A percentile compares a stretch with the other conserved stretches of the same genome.
Conservation (phyloP, 164 flowering plant genomes). For the Pachysandra terminalis region DNA sequence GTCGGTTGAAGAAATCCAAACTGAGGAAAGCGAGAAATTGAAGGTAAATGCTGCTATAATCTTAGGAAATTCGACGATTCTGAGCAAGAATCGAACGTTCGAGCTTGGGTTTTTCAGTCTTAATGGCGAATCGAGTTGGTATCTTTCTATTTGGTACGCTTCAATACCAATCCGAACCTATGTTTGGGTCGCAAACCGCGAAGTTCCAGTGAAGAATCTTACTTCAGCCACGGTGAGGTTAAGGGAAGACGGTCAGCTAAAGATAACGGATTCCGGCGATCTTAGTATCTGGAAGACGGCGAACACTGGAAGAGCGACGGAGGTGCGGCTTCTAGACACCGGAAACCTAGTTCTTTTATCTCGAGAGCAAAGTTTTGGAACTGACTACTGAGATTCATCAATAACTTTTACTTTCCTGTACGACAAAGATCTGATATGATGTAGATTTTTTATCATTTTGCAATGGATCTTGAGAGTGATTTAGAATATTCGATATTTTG, state of each 20-base stretch:
- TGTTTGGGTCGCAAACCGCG: slow-evolving; percentile 88
- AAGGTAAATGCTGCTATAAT: slow-evolving; percentile 21
- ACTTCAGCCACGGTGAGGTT: slow-evolving; percentile 28
- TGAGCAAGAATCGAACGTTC: slow-evolving; percentile 48
- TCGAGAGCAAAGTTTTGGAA: slow-evolving; percentile 44
- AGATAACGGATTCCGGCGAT: slow-evolving; percentile 30
- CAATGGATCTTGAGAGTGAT: too few species aligned
- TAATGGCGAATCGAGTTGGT: slow-evolving; percentile 37
- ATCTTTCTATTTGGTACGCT: slow-evolving; percentile 61
- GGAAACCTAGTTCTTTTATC: slow-evolving; percentile 57
- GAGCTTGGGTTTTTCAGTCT: slow-evolving; percentile 51
- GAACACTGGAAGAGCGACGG: slow-evolving; percentile 26
- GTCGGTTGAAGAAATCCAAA: background rate
- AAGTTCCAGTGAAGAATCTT: slow-evolving; percentile 31
- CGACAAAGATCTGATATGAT: too few species aligned
- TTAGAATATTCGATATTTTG: too few species aligned
- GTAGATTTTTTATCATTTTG: too few species aligned
- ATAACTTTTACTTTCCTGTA: too few species aligned
- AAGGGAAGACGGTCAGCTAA: slow-evolving; percentile 30
- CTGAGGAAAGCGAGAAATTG: background rate
- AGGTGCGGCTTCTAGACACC: slow-evolving; percentile 36
- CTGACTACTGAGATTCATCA: too few species aligned
- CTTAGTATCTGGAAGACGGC: slow-evolving; percentile 40
- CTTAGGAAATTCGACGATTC: slow-evolving; percentile 31
- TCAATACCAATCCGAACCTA: slow-evolving; percentile 56